A percentile compares a stretch with the other conserved stretches of the same genome.
Evolutionary conservation across 2,329 filamentous ascomycete genomes (phyloP).

Genomic region (Colletotrichum orchidophilum): DNA sequence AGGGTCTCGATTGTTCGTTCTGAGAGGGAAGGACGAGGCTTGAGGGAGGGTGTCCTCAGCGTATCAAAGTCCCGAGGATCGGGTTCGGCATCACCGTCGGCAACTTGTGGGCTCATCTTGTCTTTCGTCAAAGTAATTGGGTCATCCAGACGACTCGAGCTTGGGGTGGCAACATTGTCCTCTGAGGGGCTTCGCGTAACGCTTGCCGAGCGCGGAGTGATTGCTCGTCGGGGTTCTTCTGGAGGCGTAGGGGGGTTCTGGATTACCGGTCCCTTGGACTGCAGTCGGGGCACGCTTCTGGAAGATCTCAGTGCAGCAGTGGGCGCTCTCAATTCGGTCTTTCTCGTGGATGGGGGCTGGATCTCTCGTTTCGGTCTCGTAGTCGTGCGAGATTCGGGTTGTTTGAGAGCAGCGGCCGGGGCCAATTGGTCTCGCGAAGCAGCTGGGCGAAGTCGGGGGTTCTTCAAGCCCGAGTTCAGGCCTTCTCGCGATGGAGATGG

Average conservation of each 20-base stretch:
- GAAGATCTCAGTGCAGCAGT: not conserved
- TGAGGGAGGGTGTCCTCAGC: constrained; percentile 34
- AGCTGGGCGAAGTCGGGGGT: constrained; percentile 51
- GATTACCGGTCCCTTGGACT: constrained; percentile 26
- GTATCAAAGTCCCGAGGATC: constrained; percentile 28
- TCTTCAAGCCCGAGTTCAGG: constrained; percentile 32
- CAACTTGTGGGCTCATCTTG: not conserved
- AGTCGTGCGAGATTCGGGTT: constrained; percentile 4
- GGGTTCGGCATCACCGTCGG: constrained; percentile 33
- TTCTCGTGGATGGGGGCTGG: constrained; percentile 33
- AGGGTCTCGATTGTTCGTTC: constrained; percentile 90
- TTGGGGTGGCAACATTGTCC: not conserved
- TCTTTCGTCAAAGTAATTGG: constrained; percentile 12
- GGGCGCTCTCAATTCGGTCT: not conserved
- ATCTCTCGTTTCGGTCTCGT: constrained; percentile 29
- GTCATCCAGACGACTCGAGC: constrained; percentile 20
- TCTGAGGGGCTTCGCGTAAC: constrained; percentile 45
- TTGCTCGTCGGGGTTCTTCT: constrained; percentile 37
- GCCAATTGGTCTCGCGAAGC: constrained; percentile 38
- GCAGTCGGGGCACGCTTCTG: constrained; percentile 24
- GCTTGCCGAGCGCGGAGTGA: constrained; percentile 39
- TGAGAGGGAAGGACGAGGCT: constrained; percentile 69
- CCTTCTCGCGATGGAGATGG: constrained; percentile 43
- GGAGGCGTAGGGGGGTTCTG: constrained; percentile 20
- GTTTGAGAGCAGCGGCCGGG: constrained; percentile 24